phyloP scores from a whole-genome alignment of 225 moss, liverwort and hornwort genomes.

The Lunularia cruciata region DNA sequence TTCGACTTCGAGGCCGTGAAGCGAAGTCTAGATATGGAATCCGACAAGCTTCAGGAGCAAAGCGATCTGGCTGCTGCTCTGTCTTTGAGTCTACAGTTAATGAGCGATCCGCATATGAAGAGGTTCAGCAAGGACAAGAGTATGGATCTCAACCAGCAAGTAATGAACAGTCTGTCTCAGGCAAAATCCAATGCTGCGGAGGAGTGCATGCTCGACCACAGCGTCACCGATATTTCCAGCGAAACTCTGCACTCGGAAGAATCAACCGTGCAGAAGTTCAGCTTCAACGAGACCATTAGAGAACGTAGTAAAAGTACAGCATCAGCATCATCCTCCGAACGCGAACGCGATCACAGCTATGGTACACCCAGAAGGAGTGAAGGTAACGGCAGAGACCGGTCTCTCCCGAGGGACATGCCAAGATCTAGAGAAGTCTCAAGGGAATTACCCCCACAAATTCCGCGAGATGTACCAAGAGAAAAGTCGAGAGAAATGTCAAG shows the following conservation, averaged over 20 bases:
- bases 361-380: conserved; percentile 21
- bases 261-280: conserved; percentile 35
- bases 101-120: conserved; percentile 36
- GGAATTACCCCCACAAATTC: conserved; percentile 16
- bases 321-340: conserved; percentile 31
- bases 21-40: conserved; percentile 26
- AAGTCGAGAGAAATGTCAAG: conserved; percentile 18
- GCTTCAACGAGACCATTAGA: conserved; percentile 16
- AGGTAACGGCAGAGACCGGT: conserved; percentile 8
- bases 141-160: conserved; percentile 54
- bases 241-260: conserved; percentile 49
- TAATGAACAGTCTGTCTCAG: conserved; percentile 51
- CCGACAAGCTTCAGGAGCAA: conserved; percentile 37
- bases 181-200: conserved; percentile 40
- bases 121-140: conserved; percentile 52
- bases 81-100: conserved; percentile 40
- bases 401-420: conserved; percentile 5
- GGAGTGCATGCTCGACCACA: conserved; percentile 41
- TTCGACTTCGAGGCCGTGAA: conserved; percentile 41
- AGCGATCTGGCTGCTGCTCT: conserved; percentile 45
- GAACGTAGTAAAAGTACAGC: conserved; percentile 34
- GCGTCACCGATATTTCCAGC: conserved; percentile 41
- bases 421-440: conserved; percentile 25
- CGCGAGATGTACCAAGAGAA: conserved; percentile 29
- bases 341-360: conserved; percentile 26